Percentiles rank a stretch among this genome's conserved stretches.
These are phyloP conservation scores for Rhizopus stolonifer DNA, from an alignment of 371 early-diverging fungal genomes.

Conservation along the genomic window DNA sequence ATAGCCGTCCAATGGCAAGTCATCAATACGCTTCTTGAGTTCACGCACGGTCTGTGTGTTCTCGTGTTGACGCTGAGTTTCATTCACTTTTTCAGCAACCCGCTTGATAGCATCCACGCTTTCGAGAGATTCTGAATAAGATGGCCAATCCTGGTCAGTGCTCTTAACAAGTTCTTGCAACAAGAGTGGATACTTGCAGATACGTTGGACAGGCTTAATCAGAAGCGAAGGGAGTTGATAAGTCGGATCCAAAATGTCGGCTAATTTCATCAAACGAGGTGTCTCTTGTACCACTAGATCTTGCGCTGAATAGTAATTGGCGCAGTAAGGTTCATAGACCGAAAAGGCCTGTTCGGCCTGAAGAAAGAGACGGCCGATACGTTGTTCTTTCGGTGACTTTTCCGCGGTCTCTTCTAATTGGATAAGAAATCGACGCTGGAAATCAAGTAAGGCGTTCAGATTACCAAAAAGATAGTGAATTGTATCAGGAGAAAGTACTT, in stretches of 20 bases:
- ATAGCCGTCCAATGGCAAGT: conserved; percentile 54
- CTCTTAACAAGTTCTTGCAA: conserved; percentile 83
- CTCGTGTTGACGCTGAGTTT: conserved; percentile 86
- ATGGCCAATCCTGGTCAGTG: conserved; percentile 67
- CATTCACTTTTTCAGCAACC: conserved; percentile 90
- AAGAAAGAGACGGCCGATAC: conserved; percentile 80
- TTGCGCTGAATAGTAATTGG: conserved; percentile 84
- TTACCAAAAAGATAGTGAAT: conserved; percentile 89
- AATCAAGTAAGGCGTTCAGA: conserved; percentile 89
- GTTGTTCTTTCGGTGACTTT: conserved; percentile 74
- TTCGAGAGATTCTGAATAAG: conserved; percentile 72
- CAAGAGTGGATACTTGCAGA: conserved; percentile 95
- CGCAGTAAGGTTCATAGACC: conserved; percentile 93
- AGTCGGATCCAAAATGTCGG: conserved; percentile 78
- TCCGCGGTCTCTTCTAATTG: conserved; percentile 85
- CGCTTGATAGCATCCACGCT: conserved; percentile 83
- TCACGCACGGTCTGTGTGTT: conserved; percentile 78
- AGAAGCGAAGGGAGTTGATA: conserved; percentile 87
- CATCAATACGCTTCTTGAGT: conserved; percentile 67
- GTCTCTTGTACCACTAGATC: conserved; percentile 55
- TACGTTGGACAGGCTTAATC: conserved; percentile 96
- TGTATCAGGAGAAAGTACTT: conserved; percentile 72
- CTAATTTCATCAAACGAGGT: conserved; percentile 55
- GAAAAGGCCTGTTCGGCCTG: conserved; percentile 85
- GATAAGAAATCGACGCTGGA: conserved; percentile 93